These are phyloP conservation scores for Calonectria honghensis DNA, from an alignment of 2,329 filamentous ascomycete species.

Conservation along the genomic window DNA sequence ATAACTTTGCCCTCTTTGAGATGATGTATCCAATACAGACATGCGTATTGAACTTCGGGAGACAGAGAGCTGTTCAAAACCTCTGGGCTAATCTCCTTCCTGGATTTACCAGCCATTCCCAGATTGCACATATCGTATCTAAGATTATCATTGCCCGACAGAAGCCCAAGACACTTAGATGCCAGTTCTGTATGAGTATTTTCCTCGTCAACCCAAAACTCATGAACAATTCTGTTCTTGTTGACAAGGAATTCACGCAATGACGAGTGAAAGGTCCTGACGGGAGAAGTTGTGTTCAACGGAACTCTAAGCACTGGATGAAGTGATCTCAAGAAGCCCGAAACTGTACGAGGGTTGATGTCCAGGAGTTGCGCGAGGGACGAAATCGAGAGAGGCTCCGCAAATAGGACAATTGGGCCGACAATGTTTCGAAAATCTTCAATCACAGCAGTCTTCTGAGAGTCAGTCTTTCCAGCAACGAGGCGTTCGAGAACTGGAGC, in stretches of 20 bases:
- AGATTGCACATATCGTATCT: conserved; percentile 48
- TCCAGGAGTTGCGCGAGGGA: conserved; percentile 56
- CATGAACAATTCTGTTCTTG: conserved; percentile 45
- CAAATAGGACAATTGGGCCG: conserved; percentile 57
- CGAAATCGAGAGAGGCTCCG: conserved; percentile 55
- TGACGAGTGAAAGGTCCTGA: conserved; percentile 60
- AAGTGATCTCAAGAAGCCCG: conserved; percentile 53
- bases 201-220: conserved; percentile 44
- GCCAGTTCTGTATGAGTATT: conserved; percentile 22
- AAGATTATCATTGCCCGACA: conserved; percentile 54
- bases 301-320: conserved; percentile 61
- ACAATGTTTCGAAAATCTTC: conserved; percentile 54
- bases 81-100: not conserved
- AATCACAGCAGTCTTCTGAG: not conserved
- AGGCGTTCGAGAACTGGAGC: not conserved
- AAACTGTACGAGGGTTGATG: conserved; percentile 43
- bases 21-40: conserved; percentile 61
- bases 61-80: conserved; percentile 53
- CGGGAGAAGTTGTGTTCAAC: conserved; percentile 39
- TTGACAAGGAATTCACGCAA: conserved; percentile 59
- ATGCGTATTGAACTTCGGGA: conserved; percentile 50
- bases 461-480: not conserved
- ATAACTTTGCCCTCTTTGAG: conserved; percentile 49
- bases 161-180: conserved; percentile 15
- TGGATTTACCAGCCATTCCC: not conserved